Evolutionary conservation across 371 early-diverging fungal species (phyloP).

Genomic region (Haplosporangium sp.): DNA sequence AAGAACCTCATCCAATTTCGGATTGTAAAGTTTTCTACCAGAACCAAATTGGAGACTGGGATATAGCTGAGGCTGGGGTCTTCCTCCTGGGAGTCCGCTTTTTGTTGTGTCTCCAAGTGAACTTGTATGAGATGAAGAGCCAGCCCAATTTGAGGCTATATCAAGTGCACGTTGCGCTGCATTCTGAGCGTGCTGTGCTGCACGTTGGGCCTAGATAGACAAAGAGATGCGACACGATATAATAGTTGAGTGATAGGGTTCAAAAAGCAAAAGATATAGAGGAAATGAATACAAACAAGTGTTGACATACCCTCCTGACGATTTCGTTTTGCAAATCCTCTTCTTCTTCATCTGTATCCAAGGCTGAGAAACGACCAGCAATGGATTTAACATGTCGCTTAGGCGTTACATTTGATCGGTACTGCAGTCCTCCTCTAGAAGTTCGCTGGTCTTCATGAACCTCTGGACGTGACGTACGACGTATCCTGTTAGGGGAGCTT

Average conservation of each 20-base stretch:
- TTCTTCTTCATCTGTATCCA: constrained; percentile 45
- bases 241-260: not conserved
- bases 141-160: not conserved
- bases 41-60: constrained; percentile 29
- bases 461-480: constrained; percentile 11
- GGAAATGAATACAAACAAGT: not conserved
- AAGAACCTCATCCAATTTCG: constrained; percentile 32
- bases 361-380: constrained; percentile 46
- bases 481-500: not conserved
- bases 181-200: not conserved
- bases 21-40: constrained; percentile 18
- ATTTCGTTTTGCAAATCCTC: constrained; percentile 12
- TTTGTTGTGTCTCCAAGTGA: not conserved
- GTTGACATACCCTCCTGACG: not conserved
- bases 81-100: not conserved
- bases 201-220: constrained; percentile 3
- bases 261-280: not conserved
- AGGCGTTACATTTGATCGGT: constrained; percentile 18
- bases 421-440: constrained; percentile 10
- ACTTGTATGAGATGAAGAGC: not conserved
- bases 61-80: constrained; percentile 29
- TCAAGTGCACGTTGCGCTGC: not conserved
- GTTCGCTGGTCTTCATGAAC: constrained; percentile 16
- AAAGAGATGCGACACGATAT: not conserved
- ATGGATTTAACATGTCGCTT: constrained; percentile 26